phyloP scores from a whole-genome alignment of 2,329 filamentous ascomycete species.

The Xylariaceae sp. region DNA sequence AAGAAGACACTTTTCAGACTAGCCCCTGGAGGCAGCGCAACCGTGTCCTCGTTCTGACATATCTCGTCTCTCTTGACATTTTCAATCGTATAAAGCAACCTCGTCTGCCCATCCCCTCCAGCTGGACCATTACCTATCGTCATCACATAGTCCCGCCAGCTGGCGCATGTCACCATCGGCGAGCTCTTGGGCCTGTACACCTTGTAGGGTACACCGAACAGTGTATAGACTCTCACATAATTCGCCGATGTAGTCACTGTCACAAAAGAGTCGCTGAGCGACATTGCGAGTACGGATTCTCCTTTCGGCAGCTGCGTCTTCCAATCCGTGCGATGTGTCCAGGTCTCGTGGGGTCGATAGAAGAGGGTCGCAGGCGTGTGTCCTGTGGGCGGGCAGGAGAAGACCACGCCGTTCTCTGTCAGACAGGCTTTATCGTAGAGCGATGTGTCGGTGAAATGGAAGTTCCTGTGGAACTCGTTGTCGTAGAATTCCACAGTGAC shows the following conservation, averaged over 20 bases:
- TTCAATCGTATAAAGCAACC: slow-evolving; percentile 84
- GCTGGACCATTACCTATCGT: slow-evolving; percentile 91
- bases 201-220: slow-evolving; percentile 84
- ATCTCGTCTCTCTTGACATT: slow-evolving; percentile 90
- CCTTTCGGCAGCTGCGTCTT: slow-evolving; percentile 78
- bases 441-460: slow-evolving; percentile 96
- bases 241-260: slow-evolving; percentile 81
- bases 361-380: slow-evolving; percentile 74
- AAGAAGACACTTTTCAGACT: slow-evolving; percentile 83
- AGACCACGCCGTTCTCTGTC: slow-evolving; percentile 76
- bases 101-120: slow-evolving; percentile 68
- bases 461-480: slow-evolving; percentile 83
- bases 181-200: slow-evolving; percentile 89
- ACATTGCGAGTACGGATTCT: slow-evolving; percentile 84
- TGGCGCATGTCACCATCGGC: slow-evolving; percentile 86
- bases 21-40: slow-evolving; percentile 71
- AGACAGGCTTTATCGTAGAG: slow-evolving; percentile 95
- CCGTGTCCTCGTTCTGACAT: slow-evolving; percentile 89
- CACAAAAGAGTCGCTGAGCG: slow-evolving; percentile 84
- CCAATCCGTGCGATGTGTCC: slow-evolving; percentile 89
- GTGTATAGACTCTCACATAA: slow-evolving; percentile 87
- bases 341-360: slow-evolving; percentile 94
- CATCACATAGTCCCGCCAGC: slow-evolving; percentile 93
- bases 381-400: slow-evolving; percentile 69
- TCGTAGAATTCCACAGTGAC: slow-evolving; percentile 98